phyloP scores from a whole-genome alignment of 352 stramenopile genomes.

The Pythium volutum region DNA sequence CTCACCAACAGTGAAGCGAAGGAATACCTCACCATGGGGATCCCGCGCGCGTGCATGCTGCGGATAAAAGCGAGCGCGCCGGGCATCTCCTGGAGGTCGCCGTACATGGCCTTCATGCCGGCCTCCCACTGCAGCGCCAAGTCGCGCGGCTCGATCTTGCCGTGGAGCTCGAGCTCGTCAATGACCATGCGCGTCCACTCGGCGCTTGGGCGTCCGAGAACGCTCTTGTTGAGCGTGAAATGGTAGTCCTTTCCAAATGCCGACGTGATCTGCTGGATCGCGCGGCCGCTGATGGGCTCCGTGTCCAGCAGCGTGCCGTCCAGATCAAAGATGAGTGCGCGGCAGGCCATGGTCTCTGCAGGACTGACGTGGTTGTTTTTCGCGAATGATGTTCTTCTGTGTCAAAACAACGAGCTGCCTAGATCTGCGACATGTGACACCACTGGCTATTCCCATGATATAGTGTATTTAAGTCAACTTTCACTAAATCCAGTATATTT shows the following conservation, averaged over 20 bases:
- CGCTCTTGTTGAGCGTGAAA: conserved; percentile 65
- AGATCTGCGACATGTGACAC: conserved; percentile 19
- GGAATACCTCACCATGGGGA: conserved; percentile 35
- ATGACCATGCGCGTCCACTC: conserved; percentile 80
- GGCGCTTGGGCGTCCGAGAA: conserved; percentile 58
- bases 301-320: conserved; percentile 83
- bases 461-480: conserved; percentile 1
- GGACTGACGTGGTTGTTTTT: not conserved
- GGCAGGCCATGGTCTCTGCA: conserved; percentile 2
- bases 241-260: conserved; percentile 61
- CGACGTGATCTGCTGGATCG: conserved; percentile 51
- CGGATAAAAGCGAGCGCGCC: conserved; percentile 48
- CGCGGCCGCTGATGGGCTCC: conserved; percentile 62
- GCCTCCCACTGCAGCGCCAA: conserved; percentile 62
- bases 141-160: conserved; percentile 44
- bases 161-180: conserved; percentile 36
- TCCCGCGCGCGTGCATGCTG: conserved; percentile 41
- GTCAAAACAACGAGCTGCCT: too few species aligned
- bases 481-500: conserved; percentile 14
- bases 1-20: too few species aligned
- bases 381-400: too few species aligned
- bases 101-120: conserved; percentile 56
- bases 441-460: conserved; percentile 8
- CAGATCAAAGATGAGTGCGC: conserved; percentile 73
- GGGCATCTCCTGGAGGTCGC: conserved; percentile 48